Evolutionary conservation across 768 basidiomycete genomes (phyloP).

Genomic region (Chiua virens): DNA sequence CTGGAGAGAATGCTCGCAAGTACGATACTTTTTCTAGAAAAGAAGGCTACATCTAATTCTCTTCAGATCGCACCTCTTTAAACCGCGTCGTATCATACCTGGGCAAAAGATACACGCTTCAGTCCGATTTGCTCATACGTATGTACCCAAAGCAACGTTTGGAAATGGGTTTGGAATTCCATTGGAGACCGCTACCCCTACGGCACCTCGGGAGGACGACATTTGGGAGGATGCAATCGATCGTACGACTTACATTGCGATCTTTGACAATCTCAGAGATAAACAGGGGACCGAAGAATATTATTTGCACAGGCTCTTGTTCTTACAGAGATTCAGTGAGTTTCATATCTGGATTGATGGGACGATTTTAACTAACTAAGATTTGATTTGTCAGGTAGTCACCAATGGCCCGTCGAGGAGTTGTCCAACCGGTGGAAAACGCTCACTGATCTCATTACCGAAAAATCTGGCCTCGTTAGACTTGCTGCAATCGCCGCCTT

Average conservation of each 20-base stretch:
- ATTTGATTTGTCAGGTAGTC: slow-evolving; percentile 1
- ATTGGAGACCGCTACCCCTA: slow-evolving; percentile 3
- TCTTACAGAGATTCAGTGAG: slow-evolving; percentile 18
- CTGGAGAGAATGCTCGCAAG: slow-evolving; percentile 9
- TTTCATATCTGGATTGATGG: neutral
- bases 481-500: slow-evolving; percentile 13
- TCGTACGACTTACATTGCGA: slow-evolving; percentile 1
- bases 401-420: neutral
- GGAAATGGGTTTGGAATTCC: slow-evolving; percentile 16
- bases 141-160: slow-evolving; percentile 16
- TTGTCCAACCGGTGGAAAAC: neutral
- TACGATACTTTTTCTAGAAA: too few species aligned
- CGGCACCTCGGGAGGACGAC: slow-evolving; percentile 1
- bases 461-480: slow-evolving; percentile 5
- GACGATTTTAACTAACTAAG: neutral
- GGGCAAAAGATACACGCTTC: slow-evolving; percentile 22
- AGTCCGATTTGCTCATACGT: slow-evolving; percentile 14
- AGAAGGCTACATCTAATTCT: neutral
- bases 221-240: slow-evolving; percentile 18
- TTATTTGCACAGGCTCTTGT: slow-evolving; percentile 15
- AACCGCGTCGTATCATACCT: slow-evolving; percentile 19
- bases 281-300: slow-evolving; percentile 5
- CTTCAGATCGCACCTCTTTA: slow-evolving; percentile 9
- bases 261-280: slow-evolving; percentile 8
- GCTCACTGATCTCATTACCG: slow-evolving; percentile 1